Base-by-base conservation (phyloP, 2,329 filamentous ascomycete genomes). In the Colletotrichum higginsianum region DNA sequence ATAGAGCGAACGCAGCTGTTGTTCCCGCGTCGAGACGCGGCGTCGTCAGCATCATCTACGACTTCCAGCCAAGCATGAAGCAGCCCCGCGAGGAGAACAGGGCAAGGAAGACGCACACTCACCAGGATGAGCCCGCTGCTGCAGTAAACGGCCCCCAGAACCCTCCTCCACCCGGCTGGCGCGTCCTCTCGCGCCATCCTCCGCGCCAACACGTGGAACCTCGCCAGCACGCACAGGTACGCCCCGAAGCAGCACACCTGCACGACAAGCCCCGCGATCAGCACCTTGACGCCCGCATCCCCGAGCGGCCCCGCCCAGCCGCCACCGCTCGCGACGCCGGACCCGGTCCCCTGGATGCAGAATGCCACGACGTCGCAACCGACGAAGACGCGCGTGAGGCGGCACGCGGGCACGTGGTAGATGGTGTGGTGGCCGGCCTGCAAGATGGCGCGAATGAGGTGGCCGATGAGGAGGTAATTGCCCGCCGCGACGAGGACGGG, bases 1-100 rank as follows among this genome's bases (percentile, higher is more conserved):
- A 71, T 86, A 89, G 38, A 88, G 80, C n/a, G 84, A 87, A 16
- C 86, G 85, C 4, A 87, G 72, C 79, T 88, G n/a, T 26, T 44
- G 26, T 30, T 30, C 26, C 26, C 26, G 26, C 26, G 26, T 30
- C 26, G 26, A 5, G 26, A 30, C 1, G 7, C 18, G 49, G 1
- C 6, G 0, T 18, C 13, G 11, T 64, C 42, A 21, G n/a, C 9
- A 2, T 3, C 13, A n/a, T 4, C n/a, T 9, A 4, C 18, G 15
- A n/a, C 12, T 46, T 7, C 44, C 2, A 7, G 44, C 8, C 8
- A 46, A 3, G 3, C 44, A 46, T 6, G 8, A 2, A 18, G 7
- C 15, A 15, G 18, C 44, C 44, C 16, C 18, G 26, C 26, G 26
- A 30, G 26, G 26, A 30, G 26, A 30, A 30, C 26, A 30, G 15